Conservation (phyloP, 2,329 filamentous ascomycete species). For the Talaromyces sp. region DNA sequence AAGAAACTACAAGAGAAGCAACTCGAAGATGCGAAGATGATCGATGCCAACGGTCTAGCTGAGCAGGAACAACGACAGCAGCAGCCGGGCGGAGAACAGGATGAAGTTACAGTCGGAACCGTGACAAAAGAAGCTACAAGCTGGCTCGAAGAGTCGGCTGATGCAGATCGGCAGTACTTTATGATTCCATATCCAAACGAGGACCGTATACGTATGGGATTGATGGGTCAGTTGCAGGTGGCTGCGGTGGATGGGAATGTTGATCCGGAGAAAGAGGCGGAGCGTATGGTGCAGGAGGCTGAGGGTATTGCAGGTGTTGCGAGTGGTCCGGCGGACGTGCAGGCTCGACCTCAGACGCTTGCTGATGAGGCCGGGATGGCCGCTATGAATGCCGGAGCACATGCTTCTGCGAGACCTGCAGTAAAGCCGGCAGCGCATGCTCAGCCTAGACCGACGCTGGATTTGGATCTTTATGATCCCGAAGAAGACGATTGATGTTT, state of each 20-base stretch:
- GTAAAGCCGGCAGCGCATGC: slow-evolving; percentile 20
- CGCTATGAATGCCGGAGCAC: slow-evolving; percentile 31
- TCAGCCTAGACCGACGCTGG: slow-evolving; percentile 42
- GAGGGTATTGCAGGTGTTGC: slow-evolving; percentile 47
- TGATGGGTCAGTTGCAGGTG: slow-evolving; percentile 46
- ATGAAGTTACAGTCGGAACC: slow-evolving; percentile 33
- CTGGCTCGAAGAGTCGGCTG: slow-evolving; percentile 43
- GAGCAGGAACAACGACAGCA: not conserved
- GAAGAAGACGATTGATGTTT: slow-evolving; percentile 42
- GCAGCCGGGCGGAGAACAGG: not conserved
- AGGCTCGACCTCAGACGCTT: slow-evolving; percentile 33
- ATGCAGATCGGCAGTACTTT: slow-evolving; percentile 39
- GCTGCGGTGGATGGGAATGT: slow-evolving; percentile 54
- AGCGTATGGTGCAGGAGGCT: slow-evolving; percentile 51
- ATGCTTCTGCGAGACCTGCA: slow-evolving; percentile 19
- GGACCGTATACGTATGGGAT: slow-evolving; percentile 43
- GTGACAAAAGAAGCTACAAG: slow-evolving; percentile 40
- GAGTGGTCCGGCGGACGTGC: slow-evolving; percentile 45
- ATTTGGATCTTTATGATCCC: slow-evolving; percentile 45
- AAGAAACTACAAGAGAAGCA: slow-evolving; percentile 23
- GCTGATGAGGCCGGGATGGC: slow-evolving; percentile 34
- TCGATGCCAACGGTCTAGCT: slow-evolving; percentile 28
- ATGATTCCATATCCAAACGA: slow-evolving; percentile 46
- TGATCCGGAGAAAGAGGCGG: slow-evolving; percentile 53
- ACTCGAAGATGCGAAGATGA: slow-evolving; percentile 33